Base-by-base conservation (phyloP, 1,284 basidiomycete species). In the Stygiomarasmius scandens region DNA sequence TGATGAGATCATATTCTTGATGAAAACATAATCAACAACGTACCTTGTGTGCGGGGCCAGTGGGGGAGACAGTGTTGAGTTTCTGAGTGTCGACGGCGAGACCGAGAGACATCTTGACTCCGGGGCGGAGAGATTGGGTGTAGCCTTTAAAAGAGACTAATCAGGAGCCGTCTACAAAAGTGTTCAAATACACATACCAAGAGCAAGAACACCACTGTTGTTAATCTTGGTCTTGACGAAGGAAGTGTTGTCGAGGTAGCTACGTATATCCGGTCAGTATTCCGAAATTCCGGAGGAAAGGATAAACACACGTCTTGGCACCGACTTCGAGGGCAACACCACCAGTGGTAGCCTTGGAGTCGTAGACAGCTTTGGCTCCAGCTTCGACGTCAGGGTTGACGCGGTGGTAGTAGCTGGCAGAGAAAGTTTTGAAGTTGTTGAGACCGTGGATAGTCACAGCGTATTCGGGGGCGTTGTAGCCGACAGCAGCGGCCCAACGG, bases 221-320 rank as follows among this genome's bases (percentile, higher is more conserved):
- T 97, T 98, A 81, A 99, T 96, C 87, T 99, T 99, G 69, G 95
- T 93, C 86, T 99, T 97, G 81, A 97, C 83, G 71, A 94, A 97
- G 22, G 95, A 90, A 67, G 94, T 89, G 56, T 84, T 78, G 80
- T 97, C 95, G 64, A 96, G 88, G 80, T 90, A 90, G 55, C 87
- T 90, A 60, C 53, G 41, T 10, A 52, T 43, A 57, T 34, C 38
- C 27, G 34, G 44, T 48, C 58, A 25, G 20, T 24, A 32, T 9
- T 20, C 22, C 25, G 11, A 11, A 20, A 47, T 6, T 20, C 14
- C 9, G 14, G 12, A 55, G 36, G 27, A 36, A 41, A 49, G n/a
- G n/a, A n/a, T n/a, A 45, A 19, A 82, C 90, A 74, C 67, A 92
- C 89, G 91, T 88, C 86, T 98, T 98, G 72, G 93, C 87, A 71